Evolutionary conservation across 495 filamentous ascomycete species (phyloP).

Genomic region (Annulohypoxylon bovei): DNA sequence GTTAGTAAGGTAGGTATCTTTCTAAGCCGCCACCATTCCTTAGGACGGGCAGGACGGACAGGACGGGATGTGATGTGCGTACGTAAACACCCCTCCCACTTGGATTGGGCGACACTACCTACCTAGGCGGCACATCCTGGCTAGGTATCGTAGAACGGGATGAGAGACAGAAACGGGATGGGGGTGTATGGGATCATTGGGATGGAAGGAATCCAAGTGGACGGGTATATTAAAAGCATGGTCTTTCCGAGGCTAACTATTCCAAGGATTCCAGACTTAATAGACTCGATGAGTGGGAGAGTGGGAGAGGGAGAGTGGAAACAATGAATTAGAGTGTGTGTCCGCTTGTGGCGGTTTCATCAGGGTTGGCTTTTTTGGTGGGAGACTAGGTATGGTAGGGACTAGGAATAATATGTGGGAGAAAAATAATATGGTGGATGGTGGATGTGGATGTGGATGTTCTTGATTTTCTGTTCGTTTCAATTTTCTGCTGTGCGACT

Average conservation of each 20-base stretch:
- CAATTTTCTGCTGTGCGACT: slow-evolving; percentile 17
- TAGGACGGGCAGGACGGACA: slow-evolving; percentile 11
- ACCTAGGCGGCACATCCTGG: background rate
- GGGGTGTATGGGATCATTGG: slow-evolving; percentile 3
- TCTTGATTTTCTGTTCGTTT: slow-evolving; percentile 12
- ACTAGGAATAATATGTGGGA: background rate
- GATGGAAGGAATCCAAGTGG: slow-evolving; percentile 42
- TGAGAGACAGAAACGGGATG: slow-evolving; percentile 35
- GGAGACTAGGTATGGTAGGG: background rate
- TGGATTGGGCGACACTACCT: slow-evolving; percentile 14
- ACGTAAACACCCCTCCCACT: slow-evolving; percentile 26
- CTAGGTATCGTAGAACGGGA: slow-evolving; percentile 20
- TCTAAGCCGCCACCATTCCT: background rate
- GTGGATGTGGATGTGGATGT: background rate
- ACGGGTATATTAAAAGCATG: slow-evolving; percentile 41
- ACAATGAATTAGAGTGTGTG: background rate
- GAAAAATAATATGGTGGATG: background rate
- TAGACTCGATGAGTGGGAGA: background rate
- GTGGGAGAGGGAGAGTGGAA: background rate
- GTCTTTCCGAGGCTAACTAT: slow-evolving; percentile 29
- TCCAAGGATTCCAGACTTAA: slow-evolving; percentile 19
- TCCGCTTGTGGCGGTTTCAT: slow-evolving; percentile 5
- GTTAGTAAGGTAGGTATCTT: background rate
- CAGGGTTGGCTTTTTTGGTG: slow-evolving; percentile 1
- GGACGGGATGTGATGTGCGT: slow-evolving; percentile 13